Conservation (phyloP, 2,329 filamentous ascomycete genomes). For the Calycina marina region DNA sequence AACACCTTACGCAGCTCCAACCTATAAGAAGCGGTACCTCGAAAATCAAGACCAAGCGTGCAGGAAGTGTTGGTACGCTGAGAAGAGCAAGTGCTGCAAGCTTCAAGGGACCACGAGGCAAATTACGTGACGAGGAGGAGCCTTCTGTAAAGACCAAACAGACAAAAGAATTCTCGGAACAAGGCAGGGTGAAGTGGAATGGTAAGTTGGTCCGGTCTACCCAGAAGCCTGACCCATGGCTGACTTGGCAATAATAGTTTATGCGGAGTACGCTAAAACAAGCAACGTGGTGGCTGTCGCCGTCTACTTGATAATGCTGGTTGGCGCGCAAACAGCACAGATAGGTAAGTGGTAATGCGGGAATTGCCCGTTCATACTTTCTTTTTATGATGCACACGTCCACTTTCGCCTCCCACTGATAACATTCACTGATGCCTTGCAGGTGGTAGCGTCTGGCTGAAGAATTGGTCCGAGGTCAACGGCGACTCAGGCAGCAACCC, state of each 20-base stretch:
- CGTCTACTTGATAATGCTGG: constrained; percentile 62
- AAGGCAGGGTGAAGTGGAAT: constrained; percentile 96
- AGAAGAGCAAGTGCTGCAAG: constrained; percentile 84
- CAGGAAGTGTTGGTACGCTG: constrained; percentile 64
- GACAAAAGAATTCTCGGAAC: constrained; percentile 74
- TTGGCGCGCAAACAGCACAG: constrained; percentile 68
- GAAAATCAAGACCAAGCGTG: constrained; percentile 40
- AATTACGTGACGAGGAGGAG: constrained; percentile 72
- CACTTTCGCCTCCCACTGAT: too few species aligned
- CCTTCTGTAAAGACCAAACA: constrained; percentile 61
- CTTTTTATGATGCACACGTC: too few species aligned
- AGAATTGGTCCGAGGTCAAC: constrained; percentile 80
- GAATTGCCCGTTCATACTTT: too few species aligned
- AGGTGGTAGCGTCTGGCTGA: constrained; percentile 83
- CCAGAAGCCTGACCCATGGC: constrained; percentile 6
- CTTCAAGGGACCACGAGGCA: constrained; percentile 74
- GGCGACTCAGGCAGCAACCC: constrained; percentile 51
- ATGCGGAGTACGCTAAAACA: constrained; percentile 84
- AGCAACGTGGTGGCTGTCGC: constrained; percentile 76
- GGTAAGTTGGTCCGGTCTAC: constrained; percentile 22
- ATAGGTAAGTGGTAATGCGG: constrained; percentile 63
- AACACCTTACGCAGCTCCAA: constrained; percentile 59
- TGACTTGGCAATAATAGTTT: constrained; percentile 46
- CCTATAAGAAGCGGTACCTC: constrained; percentile 48
- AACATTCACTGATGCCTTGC: constrained; percentile 11